Evolutionary conservation across 176 grass and related monocot species (phyloP).

Genomic region (Neostapfia colusana): DNA sequence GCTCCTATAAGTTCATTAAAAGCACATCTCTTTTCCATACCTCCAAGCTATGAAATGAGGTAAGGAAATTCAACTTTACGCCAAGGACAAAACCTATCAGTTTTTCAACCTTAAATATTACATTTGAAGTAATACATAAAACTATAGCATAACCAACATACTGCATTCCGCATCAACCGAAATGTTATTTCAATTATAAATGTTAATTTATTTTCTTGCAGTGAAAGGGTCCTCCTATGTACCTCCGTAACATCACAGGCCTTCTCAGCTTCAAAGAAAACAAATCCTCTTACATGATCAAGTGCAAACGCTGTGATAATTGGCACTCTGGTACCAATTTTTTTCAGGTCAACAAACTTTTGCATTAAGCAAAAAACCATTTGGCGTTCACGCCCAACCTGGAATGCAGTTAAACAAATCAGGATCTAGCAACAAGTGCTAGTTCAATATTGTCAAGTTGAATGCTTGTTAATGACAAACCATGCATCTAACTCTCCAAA

Average conservation of each 20-base stretch:
- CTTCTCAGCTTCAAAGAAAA: slow-evolving; percentile 98
- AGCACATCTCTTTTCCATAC: neutral
- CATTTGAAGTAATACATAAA: neutral
- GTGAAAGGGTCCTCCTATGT: slow-evolving; percentile 24
- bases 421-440: slow-evolving; percentile 3
- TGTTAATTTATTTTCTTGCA: neutral
- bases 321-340: slow-evolving; percentile 70
- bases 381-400: slow-evolving; percentile 86
- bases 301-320: slow-evolving; percentile 85
- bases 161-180: slow-evolving; percentile 2
- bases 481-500: slow-evolving; percentile 96
- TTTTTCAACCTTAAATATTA: neutral
- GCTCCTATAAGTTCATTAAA: slow-evolving; percentile 18
- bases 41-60: slow-evolving; percentile 20
- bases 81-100: slow-evolving; percentile 9
- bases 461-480: slow-evolving; percentile 47
- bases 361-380: slow-evolving; percentile 96
- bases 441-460: slow-evolving; percentile 3
- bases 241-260: slow-evolving; percentile 88
- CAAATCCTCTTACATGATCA: slow-evolving; percentile 89
- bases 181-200: neutral
- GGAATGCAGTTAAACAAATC: slow-evolving; percentile 39
- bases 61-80: slow-evolving; percentile 8
- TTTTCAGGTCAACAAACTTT: slow-evolving; percentile 75
- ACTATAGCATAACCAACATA: neutral